Base-by-base conservation (phyloP, 1,284 basidiomycete genomes). In the Gymnopus androsaceus region DNA sequence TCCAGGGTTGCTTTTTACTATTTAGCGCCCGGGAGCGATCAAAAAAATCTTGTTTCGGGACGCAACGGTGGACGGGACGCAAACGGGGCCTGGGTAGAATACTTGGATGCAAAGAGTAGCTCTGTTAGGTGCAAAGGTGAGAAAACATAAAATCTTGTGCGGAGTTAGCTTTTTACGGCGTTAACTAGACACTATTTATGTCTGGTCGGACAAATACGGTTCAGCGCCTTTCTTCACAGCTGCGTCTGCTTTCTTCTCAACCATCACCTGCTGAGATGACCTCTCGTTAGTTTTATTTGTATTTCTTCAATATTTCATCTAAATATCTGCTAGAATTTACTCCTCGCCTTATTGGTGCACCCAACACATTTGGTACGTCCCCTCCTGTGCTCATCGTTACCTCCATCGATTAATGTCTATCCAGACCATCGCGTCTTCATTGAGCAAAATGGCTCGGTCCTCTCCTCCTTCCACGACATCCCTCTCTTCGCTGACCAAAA, bases 381-480 rank as follows among this genome's bases (percentile, higher is more conserved):
- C 31, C 19, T 51, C 38, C 52, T 31, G 41, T 47, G 5, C n/a
- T 15, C 34, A 25, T 28, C 57, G 21, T 55, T 49, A 17, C 34
- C 54, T 1, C 30, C 28, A 37, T 50, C 48, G 25, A 50, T 38
- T 28, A 28, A 23, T 3, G 49, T 7, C 59, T 65, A 59, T 57
- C 42, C 72, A 95, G 96, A 98, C 67, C 93, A 97, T 80, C 92
- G 96, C 59, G 89, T 96, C 60, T 99, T 76, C 83, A 85, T 95
- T 74, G 96, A 99, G 75, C 88, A 92, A 70, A 87, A 91, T 67
- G 88, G 88, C 66, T 82, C 83, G 61, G 87, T 94, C 73, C 77
- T 96, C 60, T 97, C 95, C 15, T 82, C 93, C 59, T 97, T 94
- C 85, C 95, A 97, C 72, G 95, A 98, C 76, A 90, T 98, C 68